Base-by-base conservation (phyloP, 2,329 filamentous ascomycete species). In the Zasmidium angulare region DNA sequence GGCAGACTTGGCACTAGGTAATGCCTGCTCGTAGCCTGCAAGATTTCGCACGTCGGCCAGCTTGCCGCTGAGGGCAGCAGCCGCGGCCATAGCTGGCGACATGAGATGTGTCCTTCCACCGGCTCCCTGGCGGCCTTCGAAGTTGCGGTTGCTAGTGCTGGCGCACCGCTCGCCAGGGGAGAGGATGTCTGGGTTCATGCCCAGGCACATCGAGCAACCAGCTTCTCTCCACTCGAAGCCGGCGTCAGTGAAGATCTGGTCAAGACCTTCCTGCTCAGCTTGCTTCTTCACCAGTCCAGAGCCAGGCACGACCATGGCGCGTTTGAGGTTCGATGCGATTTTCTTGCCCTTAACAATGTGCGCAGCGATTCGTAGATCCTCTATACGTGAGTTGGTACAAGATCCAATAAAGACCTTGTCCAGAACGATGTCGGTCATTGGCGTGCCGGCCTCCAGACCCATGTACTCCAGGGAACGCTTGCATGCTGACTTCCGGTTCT, bases 381-480 rank as follows among this genome's bases (percentile, higher is more conserved):
- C 95, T 64, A 99, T 97, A 71, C 95, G 87, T 14, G 93, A 91
- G 75, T 99, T 99, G 40, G 95, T 99, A 84, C 95, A 99, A 11
- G 92, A 96, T 49, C 95, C 95, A 69, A 98, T 97, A 75, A 98
- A 99, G 66, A 98, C 87, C 82, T 98, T 98, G 83, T 99, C 95
- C 55, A 98, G 79, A 24, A 82, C 78, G 66, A 99, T 88, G n/a
- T 98, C 92, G 74, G 96, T 86, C 88, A 99, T 95, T 9, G 85
- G 89, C 0, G 90, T 96, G 57, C 92, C 92, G 22, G 93, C 81
- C 4, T 84, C 89, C 55, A 99, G 83, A 36, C 95, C 95, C 95
- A 99, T 99, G 78, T 99, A 99, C 75, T 97, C 88, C 23, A 99
- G 83, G 76, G 93, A 91, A 57, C 92, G 86, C 64, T 86, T 85